A percentile compares a stretch with the other conserved stretches of the same genome.
Conservation (phyloP, 495 filamentous ascomycete genomes). For the Xylaria cubensis region DNA sequence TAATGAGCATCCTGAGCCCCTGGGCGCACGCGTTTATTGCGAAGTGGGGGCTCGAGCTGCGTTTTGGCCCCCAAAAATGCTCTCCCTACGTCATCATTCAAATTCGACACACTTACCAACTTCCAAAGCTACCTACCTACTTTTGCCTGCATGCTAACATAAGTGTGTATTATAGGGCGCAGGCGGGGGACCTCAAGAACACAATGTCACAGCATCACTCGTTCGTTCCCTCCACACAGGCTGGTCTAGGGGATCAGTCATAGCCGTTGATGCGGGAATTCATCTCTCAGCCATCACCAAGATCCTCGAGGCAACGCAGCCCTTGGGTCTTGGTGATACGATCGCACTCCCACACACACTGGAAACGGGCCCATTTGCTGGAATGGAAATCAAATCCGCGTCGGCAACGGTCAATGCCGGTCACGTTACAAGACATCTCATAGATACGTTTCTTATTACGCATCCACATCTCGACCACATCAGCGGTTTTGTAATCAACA, state of each 20-base stretch:
- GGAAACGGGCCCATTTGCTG: constrained; percentile 70
- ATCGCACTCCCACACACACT: constrained; percentile 44
- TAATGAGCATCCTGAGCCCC: background rate
- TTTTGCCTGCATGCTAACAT: constrained; percentile 34
- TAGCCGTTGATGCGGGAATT: constrained; percentile 92
- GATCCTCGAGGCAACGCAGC: constrained; percentile 63
- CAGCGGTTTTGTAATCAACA: constrained; percentile 89
- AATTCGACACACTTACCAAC: background rate
- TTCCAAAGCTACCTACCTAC: background rate
- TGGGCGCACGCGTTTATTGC: background rate
- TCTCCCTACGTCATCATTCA: background rate
- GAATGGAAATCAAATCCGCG: constrained; percentile 67
- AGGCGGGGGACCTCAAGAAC: constrained; percentile 88
- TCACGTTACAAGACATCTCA: constrained; percentile 74
- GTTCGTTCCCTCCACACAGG: constrained; percentile 78
- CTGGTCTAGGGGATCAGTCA: constrained; percentile 79
- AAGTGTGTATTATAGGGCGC: constrained; percentile 67
- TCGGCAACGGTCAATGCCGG: constrained; percentile 77
- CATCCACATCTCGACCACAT: constrained; percentile 96
- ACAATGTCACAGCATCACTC: constrained; percentile 86
- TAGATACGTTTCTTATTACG: constrained; percentile 89
- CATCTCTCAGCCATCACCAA: constrained; percentile 83
- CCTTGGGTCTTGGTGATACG: constrained; percentile 51
- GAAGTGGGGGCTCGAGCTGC: background rate
- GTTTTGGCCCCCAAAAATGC: background rate